Percentiles rank a stretch among this genome's conserved stretches.
These are phyloP conservation scores for Typha latifolia DNA, from an alignment of 176 grass and related monocot species.

Conservation along the genomic window DNA sequence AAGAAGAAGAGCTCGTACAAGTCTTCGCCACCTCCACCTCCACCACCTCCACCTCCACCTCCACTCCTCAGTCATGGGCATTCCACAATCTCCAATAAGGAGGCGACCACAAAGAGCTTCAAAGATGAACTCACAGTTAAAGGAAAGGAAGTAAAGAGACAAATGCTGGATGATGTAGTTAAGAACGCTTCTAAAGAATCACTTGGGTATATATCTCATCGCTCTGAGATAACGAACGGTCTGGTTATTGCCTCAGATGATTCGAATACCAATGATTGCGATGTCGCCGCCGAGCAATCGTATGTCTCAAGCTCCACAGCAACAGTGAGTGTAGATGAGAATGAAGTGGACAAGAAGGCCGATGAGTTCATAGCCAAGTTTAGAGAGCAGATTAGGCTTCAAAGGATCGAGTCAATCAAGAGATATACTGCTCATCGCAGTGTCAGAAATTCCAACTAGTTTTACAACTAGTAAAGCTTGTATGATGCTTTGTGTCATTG, in stretches of 20 bases:
- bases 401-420: constrained; percentile 87
- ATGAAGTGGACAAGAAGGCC: constrained; percentile 95
- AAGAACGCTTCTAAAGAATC: too few species aligned
- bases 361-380: constrained; percentile 84
- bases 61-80: constrained; percentile 45
- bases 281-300: constrained; percentile 7
- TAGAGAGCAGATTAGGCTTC: constrained; percentile 84
- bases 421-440: constrained; percentile 46
- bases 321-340: constrained; percentile 40
- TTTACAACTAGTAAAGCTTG: neutral
- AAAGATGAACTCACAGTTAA: constrained; percentile 62
- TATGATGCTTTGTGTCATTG: neutral
- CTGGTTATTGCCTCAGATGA: constrained; percentile 33
- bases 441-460: constrained; percentile 40
- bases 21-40: constrained; percentile 40
- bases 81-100: constrained; percentile 30
- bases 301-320: neutral
- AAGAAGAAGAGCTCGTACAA: constrained; percentile 35
- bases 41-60: constrained; percentile 53
- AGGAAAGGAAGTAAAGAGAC: too few species aligned
- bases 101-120: constrained; percentile 42
- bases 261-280: constrained; percentile 31
- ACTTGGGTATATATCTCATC: neutral
- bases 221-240: constrained; percentile 22
- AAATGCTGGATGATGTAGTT: too few species aligned